Conservation (phyloP, 257 asterid species). For the Plantago major region DNA sequence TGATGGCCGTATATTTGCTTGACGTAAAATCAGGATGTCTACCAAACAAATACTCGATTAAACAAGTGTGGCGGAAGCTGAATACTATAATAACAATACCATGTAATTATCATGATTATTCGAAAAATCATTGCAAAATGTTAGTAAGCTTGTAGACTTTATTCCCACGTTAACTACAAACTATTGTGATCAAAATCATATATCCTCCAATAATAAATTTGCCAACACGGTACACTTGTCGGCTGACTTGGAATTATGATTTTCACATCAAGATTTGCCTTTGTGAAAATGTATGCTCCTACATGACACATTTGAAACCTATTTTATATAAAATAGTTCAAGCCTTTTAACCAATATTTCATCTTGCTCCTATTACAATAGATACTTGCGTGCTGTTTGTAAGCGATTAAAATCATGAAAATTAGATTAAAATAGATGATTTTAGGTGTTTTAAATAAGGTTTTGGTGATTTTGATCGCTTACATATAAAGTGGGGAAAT, state of each 20-base stretch:
- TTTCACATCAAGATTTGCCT: too few species aligned
- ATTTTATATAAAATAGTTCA: too few species aligned
- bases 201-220: neutral
- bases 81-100: neutral
- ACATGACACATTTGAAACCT: too few species aligned
- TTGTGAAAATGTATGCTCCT: neutral
- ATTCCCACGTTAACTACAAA: conserved; percentile 34
- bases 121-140: conserved; percentile 24
- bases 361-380: too few species aligned
- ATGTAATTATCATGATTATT: conserved; percentile 18
- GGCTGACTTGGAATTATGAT: conserved; percentile 8
- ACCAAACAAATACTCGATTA: conserved; percentile 7
- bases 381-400: too few species aligned
- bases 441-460: too few species aligned
- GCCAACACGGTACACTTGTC: conserved; percentile 15
- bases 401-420: too few species aligned
- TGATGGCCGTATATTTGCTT: conserved; percentile 19
- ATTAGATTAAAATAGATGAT: too few species aligned
- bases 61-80: conserved; percentile 38
- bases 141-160: conserved; percentile 28
- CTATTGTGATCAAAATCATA: neutral
- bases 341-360: too few species aligned
- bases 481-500: too few species aligned
- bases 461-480: too few species aligned
- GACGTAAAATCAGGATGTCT: conserved; percentile 28